phyloP scores from a whole-genome alignment of 2,329 filamentous ascomycete genomes.

The Aureobasidium namibiae region DNA sequence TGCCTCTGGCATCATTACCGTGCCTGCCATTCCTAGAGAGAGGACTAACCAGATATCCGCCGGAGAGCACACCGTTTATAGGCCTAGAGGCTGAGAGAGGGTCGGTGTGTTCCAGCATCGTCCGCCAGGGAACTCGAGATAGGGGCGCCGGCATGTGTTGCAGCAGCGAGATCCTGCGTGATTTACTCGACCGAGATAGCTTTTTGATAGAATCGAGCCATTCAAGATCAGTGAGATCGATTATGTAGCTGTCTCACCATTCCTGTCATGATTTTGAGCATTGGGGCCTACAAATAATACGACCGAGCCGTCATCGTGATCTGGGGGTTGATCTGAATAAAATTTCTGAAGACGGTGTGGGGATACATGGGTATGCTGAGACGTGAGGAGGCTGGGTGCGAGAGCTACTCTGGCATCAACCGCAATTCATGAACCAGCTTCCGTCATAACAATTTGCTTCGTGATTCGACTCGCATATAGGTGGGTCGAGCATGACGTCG shows the following conservation, averaged over 20 bases:
- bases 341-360: background rate
- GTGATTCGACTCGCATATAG: background rate
- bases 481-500: constrained; percentile 4
- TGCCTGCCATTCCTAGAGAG: background rate
- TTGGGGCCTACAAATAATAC: background rate
- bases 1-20: background rate
- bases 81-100: background rate
- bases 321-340: background rate
- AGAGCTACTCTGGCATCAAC: background rate
- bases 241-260: background rate
- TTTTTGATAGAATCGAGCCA: background rate
- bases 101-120: background rate
- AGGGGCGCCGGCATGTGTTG: background rate
- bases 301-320: background rate
- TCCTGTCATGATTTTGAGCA: background rate
- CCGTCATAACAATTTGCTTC: background rate
- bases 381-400: background rate
- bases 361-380: background rate
- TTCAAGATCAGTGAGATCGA: background rate
- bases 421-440: background rate
- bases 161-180: background rate
- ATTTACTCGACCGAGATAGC: background rate
- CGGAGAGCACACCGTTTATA: background rate
- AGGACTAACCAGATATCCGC: background rate
- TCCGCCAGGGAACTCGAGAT: background rate